Percentiles rank a stretch among this genome's conserved stretches.
Conservation (phyloP, 257 asterid genomes). For the Knoxia roxburghii region DNA sequence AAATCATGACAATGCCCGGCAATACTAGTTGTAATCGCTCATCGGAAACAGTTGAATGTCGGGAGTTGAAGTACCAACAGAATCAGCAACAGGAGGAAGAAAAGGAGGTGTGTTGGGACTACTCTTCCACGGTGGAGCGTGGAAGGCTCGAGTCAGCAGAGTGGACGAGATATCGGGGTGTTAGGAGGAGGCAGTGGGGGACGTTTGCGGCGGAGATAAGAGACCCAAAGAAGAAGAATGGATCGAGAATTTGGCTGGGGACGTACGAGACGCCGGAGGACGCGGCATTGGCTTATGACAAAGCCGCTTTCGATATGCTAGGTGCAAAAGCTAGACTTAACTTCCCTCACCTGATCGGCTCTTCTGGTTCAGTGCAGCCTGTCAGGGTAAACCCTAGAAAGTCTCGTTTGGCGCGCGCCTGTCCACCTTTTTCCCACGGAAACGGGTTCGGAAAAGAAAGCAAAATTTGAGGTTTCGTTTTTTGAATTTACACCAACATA, state of each 20-base stretch:
- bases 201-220: conserved; percentile 23
- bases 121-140: not conserved
- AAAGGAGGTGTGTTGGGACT: no score
- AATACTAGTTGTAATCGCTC: not conserved
- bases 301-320: conserved; percentile 10
- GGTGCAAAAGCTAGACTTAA: conserved; percentile 14
- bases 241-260: conserved; percentile 19
- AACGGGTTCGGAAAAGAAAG: no score
- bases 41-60: not conserved
- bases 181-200: conserved; percentile 23
- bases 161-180: conserved; percentile 19
- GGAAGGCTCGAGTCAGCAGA: not conserved
- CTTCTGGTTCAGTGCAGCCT: not conserved
- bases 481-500: no score
- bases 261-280: conserved; percentile 20
- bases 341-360: conserved; percentile 12
- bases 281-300: conserved; percentile 23
- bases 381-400: not conserved
- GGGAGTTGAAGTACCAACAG: no score
- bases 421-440: not conserved
- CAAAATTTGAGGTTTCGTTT: no score
- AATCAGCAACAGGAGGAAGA: not conserved
- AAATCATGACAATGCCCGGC: no score
- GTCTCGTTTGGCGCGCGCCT: conserved; percentile 3
- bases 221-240: conserved; percentile 11